Conservation (phyloP, 2,329 filamentous ascomycete species). For the Exophiala sp. region DNA sequence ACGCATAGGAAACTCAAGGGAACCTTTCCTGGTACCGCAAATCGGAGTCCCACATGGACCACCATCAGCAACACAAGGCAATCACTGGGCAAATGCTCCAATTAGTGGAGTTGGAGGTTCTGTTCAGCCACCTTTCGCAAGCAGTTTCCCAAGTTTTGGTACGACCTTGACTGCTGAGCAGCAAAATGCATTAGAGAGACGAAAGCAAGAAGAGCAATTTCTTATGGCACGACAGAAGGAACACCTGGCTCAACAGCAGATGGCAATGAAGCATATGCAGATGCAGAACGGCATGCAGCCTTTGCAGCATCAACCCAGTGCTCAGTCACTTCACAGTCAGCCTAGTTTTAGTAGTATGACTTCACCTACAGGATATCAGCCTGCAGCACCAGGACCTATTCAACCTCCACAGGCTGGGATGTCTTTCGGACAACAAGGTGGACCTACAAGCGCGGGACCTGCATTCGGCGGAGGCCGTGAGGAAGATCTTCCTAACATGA, state of each 20-base stretch:
- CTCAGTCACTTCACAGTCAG: slow-evolving; percentile 93
- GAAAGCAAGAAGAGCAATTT: slow-evolving; percentile 98
- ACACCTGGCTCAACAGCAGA: slow-evolving; percentile 81
- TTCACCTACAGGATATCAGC: slow-evolving; percentile 71
- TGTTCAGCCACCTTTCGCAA: slow-evolving; percentile 83
- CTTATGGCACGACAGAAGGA: slow-evolving; percentile 95
- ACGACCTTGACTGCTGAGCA: slow-evolving; percentile 95
- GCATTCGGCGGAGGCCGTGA: slow-evolving; percentile 52
- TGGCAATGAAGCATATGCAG: slow-evolving; percentile 67
- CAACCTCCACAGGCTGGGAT: slow-evolving; percentile 41
- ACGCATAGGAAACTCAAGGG: slow-evolving; percentile 92
- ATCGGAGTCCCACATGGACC: slow-evolving; percentile 91
- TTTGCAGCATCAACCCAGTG: slow-evolving; percentile 90
- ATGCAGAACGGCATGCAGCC: slow-evolving; percentile 56
- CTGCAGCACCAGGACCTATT: slow-evolving; percentile 58
- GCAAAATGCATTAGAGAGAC: slow-evolving; percentile 91
- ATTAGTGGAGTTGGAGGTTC: slow-evolving; percentile 55
- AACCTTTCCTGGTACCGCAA: slow-evolving; percentile 95
- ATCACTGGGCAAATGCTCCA: slow-evolving; percentile 39
- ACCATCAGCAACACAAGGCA: slow-evolving; percentile 20
- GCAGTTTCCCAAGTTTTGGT: slow-evolving; percentile 92
- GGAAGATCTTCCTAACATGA: slow-evolving; percentile 64
- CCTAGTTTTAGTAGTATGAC: slow-evolving; percentile 94
- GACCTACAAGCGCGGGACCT: slow-evolving; percentile 7
- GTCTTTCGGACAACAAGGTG: slow-evolving; percentile 14